Conservation (phyloP, 1,284 basidiomycete species). For the Schizophyllum commune region DNA sequence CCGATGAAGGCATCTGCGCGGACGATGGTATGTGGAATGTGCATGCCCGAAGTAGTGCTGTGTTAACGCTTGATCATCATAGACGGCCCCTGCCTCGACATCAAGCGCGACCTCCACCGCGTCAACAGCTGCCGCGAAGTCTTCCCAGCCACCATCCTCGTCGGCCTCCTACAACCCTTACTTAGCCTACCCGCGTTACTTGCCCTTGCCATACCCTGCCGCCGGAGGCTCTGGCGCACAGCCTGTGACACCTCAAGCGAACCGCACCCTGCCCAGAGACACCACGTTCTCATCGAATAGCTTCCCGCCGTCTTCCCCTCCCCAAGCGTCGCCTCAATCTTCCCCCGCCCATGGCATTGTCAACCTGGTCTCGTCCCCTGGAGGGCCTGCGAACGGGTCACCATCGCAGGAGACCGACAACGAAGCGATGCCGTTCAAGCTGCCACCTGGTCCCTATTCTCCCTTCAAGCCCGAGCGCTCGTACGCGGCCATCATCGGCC, state of each 20-base stretch:
- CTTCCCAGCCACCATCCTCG: neutral
- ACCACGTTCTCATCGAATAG: conserved; percentile 16
- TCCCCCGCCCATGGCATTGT: conserved; percentile 48
- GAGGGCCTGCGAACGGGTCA: conserved; percentile 49
- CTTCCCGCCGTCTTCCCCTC: conserved; percentile 43
- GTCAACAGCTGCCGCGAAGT: neutral
- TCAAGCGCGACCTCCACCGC: neutral
- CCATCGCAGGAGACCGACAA: conserved; percentile 55
- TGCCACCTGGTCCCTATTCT: conserved; percentile 81
- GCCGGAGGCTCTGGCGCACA: conserved; percentile 20
- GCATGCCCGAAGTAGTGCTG: conserved; percentile 12
- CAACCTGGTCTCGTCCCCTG: conserved; percentile 74
- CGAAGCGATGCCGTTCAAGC: conserved; percentile 53
- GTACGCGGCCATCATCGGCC: conserved; percentile 94
- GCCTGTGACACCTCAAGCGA: conserved; percentile 33
- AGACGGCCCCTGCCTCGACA: neutral
- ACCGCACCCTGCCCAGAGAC: conserved; percentile 20
- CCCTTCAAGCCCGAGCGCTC: conserved; percentile 74
- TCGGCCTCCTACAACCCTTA: conserved; percentile 18
- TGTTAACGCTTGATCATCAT: conserved; percentile 14
- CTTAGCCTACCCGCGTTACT: conserved; percentile 25
- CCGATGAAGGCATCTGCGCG: neutral
- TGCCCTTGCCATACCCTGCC: conserved; percentile 23
- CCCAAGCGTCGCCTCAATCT: conserved; percentile 40
- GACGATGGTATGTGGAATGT: neutral